Conservation (phyloP, 352 stramenopile genomes). For the Globisporangium mamillatum region DNA sequence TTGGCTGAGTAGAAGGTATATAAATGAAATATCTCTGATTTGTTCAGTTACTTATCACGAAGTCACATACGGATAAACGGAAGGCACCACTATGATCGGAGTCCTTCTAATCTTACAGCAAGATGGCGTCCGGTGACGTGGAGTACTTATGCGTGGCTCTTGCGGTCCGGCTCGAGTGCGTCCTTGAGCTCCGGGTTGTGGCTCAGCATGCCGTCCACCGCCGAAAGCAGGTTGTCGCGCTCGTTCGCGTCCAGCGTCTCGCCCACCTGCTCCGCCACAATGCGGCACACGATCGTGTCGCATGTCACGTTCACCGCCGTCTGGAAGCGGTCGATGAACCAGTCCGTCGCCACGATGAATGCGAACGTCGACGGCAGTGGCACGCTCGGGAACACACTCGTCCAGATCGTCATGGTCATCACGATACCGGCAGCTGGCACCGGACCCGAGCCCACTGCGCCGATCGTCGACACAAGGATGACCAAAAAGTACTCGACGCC, state of each 20-base stretch:
- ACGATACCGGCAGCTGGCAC: conserved; percentile 24
- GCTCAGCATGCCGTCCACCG: conserved; percentile 4
- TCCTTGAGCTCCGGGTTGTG: conserved; percentile 13
- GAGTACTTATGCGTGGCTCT: too few relatives aligned
- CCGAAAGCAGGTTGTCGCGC: conserved; percentile 2
- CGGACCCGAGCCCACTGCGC: conserved; percentile 22
- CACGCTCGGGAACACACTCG: conserved; percentile 22
- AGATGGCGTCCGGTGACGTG: too few relatives aligned
- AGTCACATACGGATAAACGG: too few relatives aligned
- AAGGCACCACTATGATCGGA: too few relatives aligned
- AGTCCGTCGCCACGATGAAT: conserved; percentile 59
- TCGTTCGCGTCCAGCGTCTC: neutral
- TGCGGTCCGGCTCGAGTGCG: neutral
- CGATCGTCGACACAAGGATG: conserved; percentile 25
- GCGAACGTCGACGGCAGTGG: conserved; percentile 44
- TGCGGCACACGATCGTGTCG: too few relatives aligned
- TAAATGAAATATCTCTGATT: too few relatives aligned
- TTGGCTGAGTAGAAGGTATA: too few relatives aligned
- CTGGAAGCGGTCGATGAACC: conserved; percentile 54
- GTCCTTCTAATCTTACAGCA: too few relatives aligned
- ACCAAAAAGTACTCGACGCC: conserved; percentile 23
- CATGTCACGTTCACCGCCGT: conserved; percentile 25
- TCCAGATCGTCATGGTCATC: conserved; percentile 32
- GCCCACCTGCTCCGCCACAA: too few relatives aligned
- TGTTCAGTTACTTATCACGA: too few relatives aligned